A percentile compares a stretch with the other conserved stretches of the same genome.
Evolutionary conservation across 1,284 basidiomycete species (phyloP).

Genomic region (Hymenochaete sp.): DNA sequence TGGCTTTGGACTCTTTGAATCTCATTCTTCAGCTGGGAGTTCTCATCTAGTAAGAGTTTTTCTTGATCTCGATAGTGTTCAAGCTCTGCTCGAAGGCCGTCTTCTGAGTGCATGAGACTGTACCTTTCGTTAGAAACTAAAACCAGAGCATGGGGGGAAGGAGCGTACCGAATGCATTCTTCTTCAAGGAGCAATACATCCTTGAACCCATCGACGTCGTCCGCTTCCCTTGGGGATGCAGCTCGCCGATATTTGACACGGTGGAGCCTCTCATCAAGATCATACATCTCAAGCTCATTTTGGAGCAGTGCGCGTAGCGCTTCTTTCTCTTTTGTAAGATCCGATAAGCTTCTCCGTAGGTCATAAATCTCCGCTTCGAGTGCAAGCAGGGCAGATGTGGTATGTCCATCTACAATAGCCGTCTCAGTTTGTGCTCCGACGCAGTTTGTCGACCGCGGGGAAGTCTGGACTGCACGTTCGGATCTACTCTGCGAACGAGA

Average conservation of each 20-base stretch:
- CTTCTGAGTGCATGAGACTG: constrained; percentile 11
- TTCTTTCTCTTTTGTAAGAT: constrained; percentile 9
- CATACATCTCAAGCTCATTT: constrained; percentile 1
- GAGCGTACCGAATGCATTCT: constrained; percentile 15
- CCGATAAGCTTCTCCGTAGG: constrained; percentile 4
- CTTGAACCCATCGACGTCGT: constrained; percentile 1
- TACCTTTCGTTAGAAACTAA: not conserved
- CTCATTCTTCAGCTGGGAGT: constrained; percentile 3
- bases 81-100: constrained; percentile 3
- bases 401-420: too few species aligned
- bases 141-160: not conserved
- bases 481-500: not conserved
- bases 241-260: not conserved
- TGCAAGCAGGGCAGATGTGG: constrained; percentile 1
- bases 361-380: constrained; percentile 9
- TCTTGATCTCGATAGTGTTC: not conserved
- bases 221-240: not conserved
- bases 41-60: constrained; percentile 2
- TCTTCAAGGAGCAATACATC: constrained; percentile 14
- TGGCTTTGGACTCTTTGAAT: not conserved
- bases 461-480: constrained; percentile 2
- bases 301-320: constrained; percentile 4
- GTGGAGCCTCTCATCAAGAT: not conserved
- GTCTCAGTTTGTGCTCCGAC: too few species aligned
- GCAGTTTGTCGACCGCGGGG: too few species aligned